Conservation (phyloP, 768 basidiomycete species). For the Mycena chlorophos region DNA sequence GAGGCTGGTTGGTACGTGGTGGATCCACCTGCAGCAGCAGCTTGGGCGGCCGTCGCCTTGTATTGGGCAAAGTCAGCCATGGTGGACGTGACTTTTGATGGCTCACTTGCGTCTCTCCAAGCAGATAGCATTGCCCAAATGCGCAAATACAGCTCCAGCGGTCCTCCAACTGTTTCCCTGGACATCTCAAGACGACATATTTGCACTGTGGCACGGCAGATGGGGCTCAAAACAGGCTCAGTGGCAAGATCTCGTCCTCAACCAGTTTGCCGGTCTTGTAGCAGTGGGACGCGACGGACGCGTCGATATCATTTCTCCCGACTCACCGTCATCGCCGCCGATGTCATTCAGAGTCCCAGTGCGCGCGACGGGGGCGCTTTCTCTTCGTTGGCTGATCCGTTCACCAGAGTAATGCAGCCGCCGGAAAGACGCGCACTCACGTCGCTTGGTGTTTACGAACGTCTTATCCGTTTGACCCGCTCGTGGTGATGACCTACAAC, state of each 20-base stretch:
- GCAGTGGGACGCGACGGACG: conserved; percentile 44
- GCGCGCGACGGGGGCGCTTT: not conserved
- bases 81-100: not conserved
- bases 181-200: not conserved
- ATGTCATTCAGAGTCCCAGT: not conserved
- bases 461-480: conserved; percentile 48
- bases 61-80: not conserved
- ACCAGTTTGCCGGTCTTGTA: conserved; percentile 51
- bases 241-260: conserved; percentile 44
- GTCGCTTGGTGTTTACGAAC: conserved; percentile 63
- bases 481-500: conserved; percentile 56
- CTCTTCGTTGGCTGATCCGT: not conserved
- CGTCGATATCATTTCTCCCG: conserved; percentile 40
- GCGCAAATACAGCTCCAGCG: not conserved
- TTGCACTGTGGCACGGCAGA: not conserved
- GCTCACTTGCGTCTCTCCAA: not conserved
- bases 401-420: conserved; percentile 42
- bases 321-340: not conserved
- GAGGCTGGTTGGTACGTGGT: conserved; percentile 6
- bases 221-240: conserved; percentile 3
- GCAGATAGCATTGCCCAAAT: not conserved
- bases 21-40: not conserved
- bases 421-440: conserved; percentile 38
- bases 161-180: not conserved
- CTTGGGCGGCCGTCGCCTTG: not conserved